A percentile compares a stretch with the other conserved stretches of the same genome.
Conservation (phyloP, 805 yeast genomes). For the Zygosaccharomyces pseudorouxii region DNA sequence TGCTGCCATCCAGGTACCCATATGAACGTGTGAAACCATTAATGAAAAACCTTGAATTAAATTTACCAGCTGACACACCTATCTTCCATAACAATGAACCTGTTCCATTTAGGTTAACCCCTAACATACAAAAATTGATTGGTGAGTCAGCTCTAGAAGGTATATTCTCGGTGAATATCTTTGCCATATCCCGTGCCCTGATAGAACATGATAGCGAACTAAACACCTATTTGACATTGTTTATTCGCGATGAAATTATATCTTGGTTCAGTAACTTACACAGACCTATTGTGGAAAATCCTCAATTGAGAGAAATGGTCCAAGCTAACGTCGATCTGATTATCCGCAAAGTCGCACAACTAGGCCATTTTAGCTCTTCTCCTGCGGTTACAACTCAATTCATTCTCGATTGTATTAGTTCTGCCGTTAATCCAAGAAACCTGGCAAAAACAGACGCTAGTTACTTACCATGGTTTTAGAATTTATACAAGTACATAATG, state of each 20-base stretch:
- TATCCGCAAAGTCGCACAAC: conserved; percentile 68
- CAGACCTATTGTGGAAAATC: conserved; percentile 75
- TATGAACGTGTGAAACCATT: conserved; percentile 39
- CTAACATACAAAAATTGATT: conserved; percentile 87
- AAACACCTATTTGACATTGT: conserved; percentile 85
- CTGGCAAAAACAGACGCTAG: conserved; percentile 85
- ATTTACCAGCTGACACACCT: conserved; percentile 52
- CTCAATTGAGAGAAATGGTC: conserved; percentile 81
- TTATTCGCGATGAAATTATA: conserved; percentile 91
- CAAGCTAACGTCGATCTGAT: conserved; percentile 82
- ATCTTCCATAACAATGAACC: conserved; percentile 85
- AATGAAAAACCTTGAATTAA: conserved; percentile 35
- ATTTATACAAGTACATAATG: not conserved
- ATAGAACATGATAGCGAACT: conserved; percentile 89
- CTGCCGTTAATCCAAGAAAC: conserved; percentile 92
- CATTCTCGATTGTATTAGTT: conserved; percentile 82
- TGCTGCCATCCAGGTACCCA: conserved; percentile 84
- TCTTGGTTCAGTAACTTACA: conserved; percentile 92
- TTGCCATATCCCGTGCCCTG: conserved; percentile 81
- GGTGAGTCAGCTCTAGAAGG: conserved; percentile 96
- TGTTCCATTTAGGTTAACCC: conserved; percentile 94
- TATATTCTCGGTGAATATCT: conserved; percentile 73
- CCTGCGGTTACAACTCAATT: conserved; percentile 76
- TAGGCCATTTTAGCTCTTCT: conserved; percentile 57
- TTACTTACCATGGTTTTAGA: conserved; percentile 89